Evolutionary conservation across 2,329 filamentous ascomycete genomes (phyloP).

Genomic region (Aspergillus fumigatiaffinis): DNA sequence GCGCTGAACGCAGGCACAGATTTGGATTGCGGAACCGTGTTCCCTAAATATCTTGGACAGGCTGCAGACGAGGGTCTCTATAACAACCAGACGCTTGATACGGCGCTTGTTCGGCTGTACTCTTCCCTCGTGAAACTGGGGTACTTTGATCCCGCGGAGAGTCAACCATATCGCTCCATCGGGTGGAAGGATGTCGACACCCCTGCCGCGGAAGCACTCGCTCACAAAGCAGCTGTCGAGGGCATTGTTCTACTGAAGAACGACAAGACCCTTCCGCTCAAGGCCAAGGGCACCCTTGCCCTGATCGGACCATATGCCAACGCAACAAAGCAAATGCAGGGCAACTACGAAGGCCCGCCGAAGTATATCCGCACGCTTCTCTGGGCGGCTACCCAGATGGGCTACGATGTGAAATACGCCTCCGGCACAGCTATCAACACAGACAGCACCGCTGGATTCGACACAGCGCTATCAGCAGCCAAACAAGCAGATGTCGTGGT

Average conservation of each 20-base stretch:
- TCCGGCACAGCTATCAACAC: slow-evolving; percentile 17
- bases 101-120: slow-evolving; percentile 43
- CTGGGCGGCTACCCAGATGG: slow-evolving; percentile 44
- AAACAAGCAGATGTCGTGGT: slow-evolving; percentile 28
- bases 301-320: slow-evolving; percentile 56
- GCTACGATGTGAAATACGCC: slow-evolving; percentile 43
- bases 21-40: slow-evolving; percentile 46
- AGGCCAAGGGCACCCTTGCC: slow-evolving; percentile 39
- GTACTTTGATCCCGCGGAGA: slow-evolving; percentile 44
- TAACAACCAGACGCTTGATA: slow-evolving; percentile 40
- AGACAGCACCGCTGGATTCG: slow-evolving; percentile 22
- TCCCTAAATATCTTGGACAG: slow-evolving; percentile 33
- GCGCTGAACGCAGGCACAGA: slow-evolving; percentile 49
- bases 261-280: slow-evolving; percentile 43
- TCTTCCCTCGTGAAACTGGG: slow-evolving; percentile 45
- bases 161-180: slow-evolving; percentile 46
- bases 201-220: slow-evolving; percentile 48
- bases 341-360: slow-evolving; percentile 53
- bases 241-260: slow-evolving; percentile 49
- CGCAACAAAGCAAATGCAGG: slow-evolving; percentile 52
- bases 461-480: slow-evolving; percentile 23
- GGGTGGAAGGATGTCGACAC: slow-evolving; percentile 53
- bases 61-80: slow-evolving; percentile 41
- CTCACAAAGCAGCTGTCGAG: slow-evolving; percentile 46
- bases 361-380: slow-evolving; percentile 30